Evolutionary conservation across 768 basidiomycete species (phyloP).

Genomic region (Leccinum rimulosum): DNA sequence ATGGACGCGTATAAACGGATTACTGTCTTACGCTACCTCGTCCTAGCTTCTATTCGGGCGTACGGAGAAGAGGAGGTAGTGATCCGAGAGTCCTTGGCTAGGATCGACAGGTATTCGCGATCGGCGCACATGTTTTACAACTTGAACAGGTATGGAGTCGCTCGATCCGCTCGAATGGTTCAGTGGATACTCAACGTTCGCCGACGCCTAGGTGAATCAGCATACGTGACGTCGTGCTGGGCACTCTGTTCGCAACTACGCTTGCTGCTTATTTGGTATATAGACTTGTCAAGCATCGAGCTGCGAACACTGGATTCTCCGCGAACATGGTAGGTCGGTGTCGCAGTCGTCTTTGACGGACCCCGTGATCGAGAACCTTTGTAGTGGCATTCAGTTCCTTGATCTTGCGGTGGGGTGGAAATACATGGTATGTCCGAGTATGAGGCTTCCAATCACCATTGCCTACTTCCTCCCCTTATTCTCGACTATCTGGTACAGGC

Average conservation of each 20-base stretch:
- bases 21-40: neutral
- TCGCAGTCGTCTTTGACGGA: neutral
- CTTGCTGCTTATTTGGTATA: conserved; percentile 5
- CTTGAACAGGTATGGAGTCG: conserved; percentile 38
- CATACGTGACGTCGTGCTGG: conserved; percentile 51
- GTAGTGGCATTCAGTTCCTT: conserved; percentile 52
- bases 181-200: neutral
- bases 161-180: neutral
- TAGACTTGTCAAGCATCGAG: neutral
- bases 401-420: conserved; percentile 53
- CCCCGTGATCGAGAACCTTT: neutral
- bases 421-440: conserved; percentile 35
- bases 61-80: conserved; percentile 50
- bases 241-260: neutral
- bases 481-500: neutral
- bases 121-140: conserved; percentile 45
- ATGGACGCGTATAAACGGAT: neutral
- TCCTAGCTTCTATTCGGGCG: conserved; percentile 3
- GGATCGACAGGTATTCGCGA: conserved; percentile 48
- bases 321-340: conserved; percentile 41
- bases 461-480: neutral
- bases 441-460: conserved; percentile 43
- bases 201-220: conserved; percentile 40
- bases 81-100: conserved; percentile 39
- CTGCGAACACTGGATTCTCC: conserved; percentile 36